Evolutionary conservation across 2,329 filamentous ascomycete species (phyloP).

Genomic region (Phaeosphaeriaceae sp.): DNA sequence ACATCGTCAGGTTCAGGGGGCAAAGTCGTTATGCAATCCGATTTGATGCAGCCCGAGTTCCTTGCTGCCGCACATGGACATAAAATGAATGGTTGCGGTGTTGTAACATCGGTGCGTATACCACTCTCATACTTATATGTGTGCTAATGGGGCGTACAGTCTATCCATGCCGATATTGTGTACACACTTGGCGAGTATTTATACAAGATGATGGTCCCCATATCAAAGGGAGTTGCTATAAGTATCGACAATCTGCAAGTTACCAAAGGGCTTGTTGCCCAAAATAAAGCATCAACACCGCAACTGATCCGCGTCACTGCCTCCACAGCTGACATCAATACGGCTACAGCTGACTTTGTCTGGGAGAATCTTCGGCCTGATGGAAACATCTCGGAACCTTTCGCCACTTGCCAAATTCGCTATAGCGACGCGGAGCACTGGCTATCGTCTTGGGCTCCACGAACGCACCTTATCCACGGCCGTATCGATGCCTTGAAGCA

Average conservation of each 20-base stretch:
- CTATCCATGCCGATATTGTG: slow-evolving; percentile 43
- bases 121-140: no score
- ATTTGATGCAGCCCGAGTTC: slow-evolving; percentile 14
- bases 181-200: slow-evolving; percentile 32
- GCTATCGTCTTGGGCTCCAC: slow-evolving; percentile 20
- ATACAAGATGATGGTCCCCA: slow-evolving; percentile 13
- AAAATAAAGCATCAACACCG: no score
- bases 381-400: no score
- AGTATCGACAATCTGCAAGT: no score
- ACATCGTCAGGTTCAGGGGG: not conserved
- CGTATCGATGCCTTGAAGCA: slow-evolving; percentile 23
- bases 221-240: slow-evolving; percentile 19
- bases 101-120: slow-evolving; percentile 17
- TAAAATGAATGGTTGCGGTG: slow-evolving; percentile 27
- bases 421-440: not conserved
- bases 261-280: no score
- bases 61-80: slow-evolving; percentile 46
- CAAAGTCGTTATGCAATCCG: slow-evolving; percentile 13
- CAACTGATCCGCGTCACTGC: no score
- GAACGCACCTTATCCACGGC: slow-evolving; percentile 20
- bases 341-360: no score
- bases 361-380: no score
- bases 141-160: no score
- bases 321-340: no score
- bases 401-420: no score